Evolutionary conservation across 305 asterid species (phyloP).

Genomic region (Ajuga reptans): DNA sequence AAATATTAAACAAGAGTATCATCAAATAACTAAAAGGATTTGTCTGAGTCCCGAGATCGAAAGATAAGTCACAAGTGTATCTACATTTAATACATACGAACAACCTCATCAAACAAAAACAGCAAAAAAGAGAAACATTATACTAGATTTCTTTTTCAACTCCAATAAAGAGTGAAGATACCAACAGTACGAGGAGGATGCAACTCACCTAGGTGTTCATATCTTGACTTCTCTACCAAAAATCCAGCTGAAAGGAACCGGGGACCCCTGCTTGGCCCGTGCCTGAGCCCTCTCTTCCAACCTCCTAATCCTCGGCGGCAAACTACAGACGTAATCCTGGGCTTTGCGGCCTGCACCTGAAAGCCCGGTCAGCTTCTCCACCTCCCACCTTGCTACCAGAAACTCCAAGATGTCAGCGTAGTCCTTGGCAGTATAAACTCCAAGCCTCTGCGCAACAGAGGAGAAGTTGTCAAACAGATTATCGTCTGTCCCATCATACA

Average conservation of each 20-base stretch:
- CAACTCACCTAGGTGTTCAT: conserved; percentile 18
- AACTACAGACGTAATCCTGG: conserved; percentile 56
- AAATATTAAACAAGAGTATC: too few relatives aligned
- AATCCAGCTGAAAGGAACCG: conserved; percentile 66
- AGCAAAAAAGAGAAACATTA: background rate
- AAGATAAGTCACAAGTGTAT: conserved; percentile 14
- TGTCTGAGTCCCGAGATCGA: background rate
- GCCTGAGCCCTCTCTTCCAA: conserved; percentile 69
- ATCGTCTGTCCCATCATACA: conserved; percentile 64
- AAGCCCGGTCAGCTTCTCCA: conserved; percentile 57
- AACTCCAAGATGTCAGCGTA: conserved; percentile 69
- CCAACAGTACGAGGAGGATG: background rate
- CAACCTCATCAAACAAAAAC: conserved; percentile 7
- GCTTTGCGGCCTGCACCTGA: conserved; percentile 64
- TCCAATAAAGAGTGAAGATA: background rate
- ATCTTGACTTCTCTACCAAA: conserved; percentile 46
- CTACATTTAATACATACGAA: conserved; percentile 12
- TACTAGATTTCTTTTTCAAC: background rate
- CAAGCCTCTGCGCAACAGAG: conserved; percentile 60
- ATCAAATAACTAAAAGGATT: too few relatives aligned
- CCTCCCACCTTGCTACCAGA: conserved; percentile 55
- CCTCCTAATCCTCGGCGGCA: conserved; percentile 54
- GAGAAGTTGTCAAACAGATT: conserved; percentile 69
- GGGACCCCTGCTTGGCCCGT: conserved; percentile 44
- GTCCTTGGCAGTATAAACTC: conserved; percentile 70